Evolutionary conservation across 352 stramenopile species (phyloP), one percentile per base, ranked within the genome.

Genomic region (Phytophthora vignae): DNA sequence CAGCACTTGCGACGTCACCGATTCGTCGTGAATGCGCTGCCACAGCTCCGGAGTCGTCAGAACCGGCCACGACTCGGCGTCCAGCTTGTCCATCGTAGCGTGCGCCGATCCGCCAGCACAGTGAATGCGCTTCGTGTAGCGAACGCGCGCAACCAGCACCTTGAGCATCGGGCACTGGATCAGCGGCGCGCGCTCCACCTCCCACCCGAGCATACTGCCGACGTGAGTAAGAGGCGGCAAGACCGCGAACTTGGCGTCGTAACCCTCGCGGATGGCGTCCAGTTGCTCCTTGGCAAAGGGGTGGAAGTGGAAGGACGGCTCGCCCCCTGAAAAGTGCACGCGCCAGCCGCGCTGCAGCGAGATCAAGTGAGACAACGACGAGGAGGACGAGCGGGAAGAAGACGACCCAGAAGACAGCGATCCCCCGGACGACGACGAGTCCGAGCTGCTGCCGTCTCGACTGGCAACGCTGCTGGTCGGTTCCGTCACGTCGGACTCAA

Each of bases 281-380:
- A 77, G 57, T 19, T 82, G 71, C 42, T 76, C 46, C 42, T 73
- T 74, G 14, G 67, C 55, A 33, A 84, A 68, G 10, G 74, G 77
- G 19, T 84, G 60, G 44, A 71, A 84, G 61, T 79, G 76, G 55
- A 84, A 84, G 2, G 74, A 73, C 27, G 74, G 67, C 31, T 76
- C 74, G 6, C 71, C 77, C 17, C 46, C 36, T 44, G 64, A n/a
- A 55, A 82, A 69, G 44, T 76, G 60, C 60, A 81, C 73, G 29
- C 73, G 69, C 55, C 60, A 69, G 19, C 74, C 74, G 1, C 60
- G 55, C 19, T 77, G 54, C 11, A 64, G 58, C 10, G 67, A 71
- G 0, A 71, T 46, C 12, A 72, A 40, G 40, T 55, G 31, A 1
- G 71, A 75, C 4, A 70, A 36, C 6, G 64, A 78, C 15, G 72